A percentile compares a stretch with the other conserved stretches of the same genome.
Evolutionary conservation across 2,329 filamentous ascomycete genomes (phyloP).

Genomic region (Cytospora paraplurivora): DNA sequence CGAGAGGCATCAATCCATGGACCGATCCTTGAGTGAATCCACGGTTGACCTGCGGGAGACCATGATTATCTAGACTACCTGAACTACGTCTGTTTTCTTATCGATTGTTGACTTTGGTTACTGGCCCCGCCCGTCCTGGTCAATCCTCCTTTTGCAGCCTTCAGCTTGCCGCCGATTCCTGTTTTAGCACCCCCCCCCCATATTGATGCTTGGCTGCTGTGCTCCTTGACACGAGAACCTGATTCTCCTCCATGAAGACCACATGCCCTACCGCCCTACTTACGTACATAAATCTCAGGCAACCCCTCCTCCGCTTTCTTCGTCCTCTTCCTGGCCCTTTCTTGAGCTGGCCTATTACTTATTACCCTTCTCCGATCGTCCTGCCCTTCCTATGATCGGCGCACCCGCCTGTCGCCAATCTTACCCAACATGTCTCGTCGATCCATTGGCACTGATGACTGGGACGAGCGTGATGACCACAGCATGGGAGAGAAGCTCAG

Average conservation of each 20-base stretch:
- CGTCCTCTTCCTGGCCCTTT: background rate
- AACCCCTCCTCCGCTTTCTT: background rate
- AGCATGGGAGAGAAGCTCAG: slow-evolving; percentile 52
- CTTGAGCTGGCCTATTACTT: background rate
- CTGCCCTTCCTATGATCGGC: background rate
- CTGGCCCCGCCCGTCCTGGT: background rate
- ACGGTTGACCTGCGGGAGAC: no score
- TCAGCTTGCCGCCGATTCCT: background rate
- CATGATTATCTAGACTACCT: no score
- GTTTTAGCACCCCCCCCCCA: background rate
- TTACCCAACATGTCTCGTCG: slow-evolving; percentile 20
- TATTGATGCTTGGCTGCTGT: background rate
- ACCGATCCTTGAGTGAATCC: no score
- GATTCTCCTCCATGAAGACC: background rate
- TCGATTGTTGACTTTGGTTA: background rate
- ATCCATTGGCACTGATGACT: slow-evolving; percentile 11
- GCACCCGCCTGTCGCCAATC: background rate
- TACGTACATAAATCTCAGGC: background rate
- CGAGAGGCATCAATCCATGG: no score
- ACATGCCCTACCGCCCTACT: background rate
- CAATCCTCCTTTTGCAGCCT: background rate
- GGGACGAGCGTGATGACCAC: slow-evolving; percentile 17
- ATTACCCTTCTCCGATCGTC: slow-evolving; percentile 4
- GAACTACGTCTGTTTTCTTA: no score
- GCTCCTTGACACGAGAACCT: slow-evolving; percentile 1